Evolutionary conservation across 176 grass and related monocot species (phyloP).

Genomic region (Carex kokanica): DNA sequence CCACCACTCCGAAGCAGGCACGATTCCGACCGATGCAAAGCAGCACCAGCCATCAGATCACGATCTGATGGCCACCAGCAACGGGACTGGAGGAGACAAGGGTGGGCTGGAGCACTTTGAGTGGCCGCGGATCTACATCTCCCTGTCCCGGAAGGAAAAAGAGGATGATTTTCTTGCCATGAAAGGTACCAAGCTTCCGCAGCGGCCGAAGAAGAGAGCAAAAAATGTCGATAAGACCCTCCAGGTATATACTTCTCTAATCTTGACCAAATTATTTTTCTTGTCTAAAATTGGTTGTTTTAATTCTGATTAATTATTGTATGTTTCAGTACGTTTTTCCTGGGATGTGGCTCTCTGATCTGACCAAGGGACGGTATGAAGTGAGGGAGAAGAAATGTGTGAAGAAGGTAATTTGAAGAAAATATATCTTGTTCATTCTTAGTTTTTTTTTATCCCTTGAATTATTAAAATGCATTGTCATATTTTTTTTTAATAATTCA

Average conservation of each 20-base stretch:
- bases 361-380: constrained; percentile 60
- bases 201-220: constrained; percentile 62
- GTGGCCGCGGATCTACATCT: constrained; percentile 61
- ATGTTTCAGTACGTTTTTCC: constrained; percentile 45
- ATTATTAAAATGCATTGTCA: neutral
- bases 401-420: constrained; percentile 53
- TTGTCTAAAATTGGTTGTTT: constrained; percentile 19
- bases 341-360: constrained; percentile 71
- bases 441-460: neutral
- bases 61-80: constrained; percentile 30
- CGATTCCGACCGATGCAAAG: neutral
- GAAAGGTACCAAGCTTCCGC: constrained; percentile 74
- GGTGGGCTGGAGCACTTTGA: constrained; percentile 44
- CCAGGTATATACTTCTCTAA: constrained; percentile 30
- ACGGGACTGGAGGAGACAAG: constrained; percentile 24
- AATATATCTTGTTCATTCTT: neutral
- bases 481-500: neutral
- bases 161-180: constrained; percentile 77
- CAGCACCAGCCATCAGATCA: constrained; percentile 17
- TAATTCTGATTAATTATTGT: neutral
- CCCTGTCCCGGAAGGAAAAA: constrained; percentile 73
- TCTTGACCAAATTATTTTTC: neutral
- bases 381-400: constrained; percentile 86
- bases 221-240: constrained; percentile 58
- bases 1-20: neutral